Evolutionary conservation across 2,329 filamentous ascomycete species (phyloP), one percentile per base, ranked within the genome.

Genomic region (Arthrobotrys pseudoclavata): DNA sequence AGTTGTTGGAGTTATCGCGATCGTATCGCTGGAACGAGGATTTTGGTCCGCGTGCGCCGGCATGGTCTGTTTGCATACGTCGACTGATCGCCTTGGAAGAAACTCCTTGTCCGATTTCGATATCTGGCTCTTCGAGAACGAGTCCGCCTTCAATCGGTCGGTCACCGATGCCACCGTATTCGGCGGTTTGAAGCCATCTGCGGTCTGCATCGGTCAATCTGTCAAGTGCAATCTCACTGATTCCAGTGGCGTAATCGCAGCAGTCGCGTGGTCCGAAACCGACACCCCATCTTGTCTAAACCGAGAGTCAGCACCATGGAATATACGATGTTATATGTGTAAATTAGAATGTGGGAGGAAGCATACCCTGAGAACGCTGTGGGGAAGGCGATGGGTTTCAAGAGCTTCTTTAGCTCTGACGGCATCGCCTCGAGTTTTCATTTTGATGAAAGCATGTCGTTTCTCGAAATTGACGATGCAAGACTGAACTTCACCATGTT

Each of bases 401-500:
- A 98, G 97, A 63, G 90, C 92, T 42, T 91, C 89, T 83, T 96
- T 96, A 62, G 96, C 96, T 79, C 84, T 86, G 75, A 97, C 88
- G 13, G 96, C 95, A 84, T 97, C 93, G 79, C 89, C 88, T 42
- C 96, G 93, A 79, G 89, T 96, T 80, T 96, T 89, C 96, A 99
- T 99, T 85, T 99, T 99, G 82, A 99, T 95, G 83, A 99, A 99
- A 4, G 96, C 96, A 84, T 99, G 96, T 18, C 96, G 92, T 85
- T 98, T 99, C 82, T 99, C 96, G 82, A 93, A 92, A 85, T 99
- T 98, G 80, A 97, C 94, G 80, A 99, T 99, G 84, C 95, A 98
- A 0, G 95, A 97, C 84, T 99, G 96, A 3, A 99, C 96, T 66
- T 90, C 87, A 75, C 96, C 96, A 82, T 91, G 97, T 53, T 90